Evolutionary conservation across 495 filamentous ascomycete genomes (phyloP).

Genomic region (Podospora appendiculata): DNA sequence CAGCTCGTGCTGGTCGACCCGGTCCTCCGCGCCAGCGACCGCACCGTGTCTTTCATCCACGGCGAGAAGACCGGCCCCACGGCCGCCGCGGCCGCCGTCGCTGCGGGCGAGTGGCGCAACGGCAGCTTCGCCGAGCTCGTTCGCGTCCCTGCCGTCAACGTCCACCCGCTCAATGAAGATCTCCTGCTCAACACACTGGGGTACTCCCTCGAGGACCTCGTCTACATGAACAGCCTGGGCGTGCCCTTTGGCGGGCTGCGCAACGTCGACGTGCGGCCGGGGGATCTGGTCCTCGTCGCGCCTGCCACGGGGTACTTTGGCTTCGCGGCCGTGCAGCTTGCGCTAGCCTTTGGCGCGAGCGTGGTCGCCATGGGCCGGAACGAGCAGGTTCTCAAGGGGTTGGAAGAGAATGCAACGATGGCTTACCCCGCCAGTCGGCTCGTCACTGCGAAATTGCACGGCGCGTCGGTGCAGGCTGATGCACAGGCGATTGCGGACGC

Average conservation of each 20-base stretch:
- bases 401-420: constrained; percentile 5
- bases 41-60: constrained; percentile 23
- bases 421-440: constrained; percentile 9
- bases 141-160: constrained; percentile 30
- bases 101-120: constrained; percentile 28
- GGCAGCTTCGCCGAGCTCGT: constrained; percentile 32
- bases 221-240: background rate
- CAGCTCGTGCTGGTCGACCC: constrained; percentile 39
- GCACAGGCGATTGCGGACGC: constrained; percentile 9
- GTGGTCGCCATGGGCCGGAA: constrained; percentile 45
- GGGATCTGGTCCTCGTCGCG: constrained; percentile 40
- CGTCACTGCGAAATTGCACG: constrained; percentile 34
- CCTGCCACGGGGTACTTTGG: constrained; percentile 44
- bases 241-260: constrained; percentile 41
- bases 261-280: constrained; percentile 36
- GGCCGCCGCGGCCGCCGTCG: constrained; percentile 9
- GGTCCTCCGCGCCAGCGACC: constrained; percentile 35
- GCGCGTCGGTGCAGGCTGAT: constrained; percentile 15
- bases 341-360: constrained; percentile 41
- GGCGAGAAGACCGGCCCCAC: constrained; percentile 17
- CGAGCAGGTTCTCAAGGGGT: constrained; percentile 15
- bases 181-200: constrained; percentile 13
- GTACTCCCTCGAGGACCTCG: constrained; percentile 22
- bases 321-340: constrained; percentile 34
- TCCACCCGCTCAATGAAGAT: constrained; percentile 25